Evolutionary conservation across 73 alveolate genomes (phyloP).

Genomic region (Paramecium caudatum): DNA sequence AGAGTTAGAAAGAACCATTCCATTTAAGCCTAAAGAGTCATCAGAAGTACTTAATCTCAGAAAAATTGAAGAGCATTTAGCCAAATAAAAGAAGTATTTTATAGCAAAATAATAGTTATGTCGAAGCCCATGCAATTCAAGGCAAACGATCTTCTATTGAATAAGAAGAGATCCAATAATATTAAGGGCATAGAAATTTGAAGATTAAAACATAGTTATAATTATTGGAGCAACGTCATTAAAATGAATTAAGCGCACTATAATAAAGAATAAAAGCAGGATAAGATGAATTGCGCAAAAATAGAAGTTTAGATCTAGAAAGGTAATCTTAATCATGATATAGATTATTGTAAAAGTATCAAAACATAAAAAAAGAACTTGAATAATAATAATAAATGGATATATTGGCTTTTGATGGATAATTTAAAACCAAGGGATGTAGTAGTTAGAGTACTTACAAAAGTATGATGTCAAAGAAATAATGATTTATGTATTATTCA

Average conservation of each 20-base stretch:
- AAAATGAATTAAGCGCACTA: constrained; percentile 75
- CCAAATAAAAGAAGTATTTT: constrained; percentile 73
- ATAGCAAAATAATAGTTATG: constrained; percentile 55
- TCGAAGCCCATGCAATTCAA: constrained; percentile 80
- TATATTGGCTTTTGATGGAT: constrained; percentile 67
- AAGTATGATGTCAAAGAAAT: constrained; percentile 35
- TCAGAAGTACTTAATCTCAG: constrained; percentile 78
- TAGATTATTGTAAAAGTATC: constrained; percentile 76
- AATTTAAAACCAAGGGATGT: constrained; percentile 71
- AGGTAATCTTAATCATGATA: constrained; percentile 43
- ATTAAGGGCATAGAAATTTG: constrained; percentile 67
- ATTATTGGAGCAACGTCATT: constrained; percentile 67
- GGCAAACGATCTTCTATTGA: constrained; percentile 53
- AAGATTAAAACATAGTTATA: constrained; percentile 71
- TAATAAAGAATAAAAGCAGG: constrained; percentile 76
- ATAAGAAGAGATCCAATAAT: constrained; percentile 66
- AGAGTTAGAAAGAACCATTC: constrained; percentile 75
- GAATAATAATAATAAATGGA: constrained; percentile 74
- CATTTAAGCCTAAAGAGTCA: constrained; percentile 77
- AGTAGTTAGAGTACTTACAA: constrained; percentile 48
- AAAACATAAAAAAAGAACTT: constrained; percentile 78
- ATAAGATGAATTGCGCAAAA: constrained; percentile 76
- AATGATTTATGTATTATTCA: constrained; percentile 10
- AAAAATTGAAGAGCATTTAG: constrained; percentile 80
- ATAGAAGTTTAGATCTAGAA: constrained; percentile 77